A percentile compares a stretch with the other conserved stretches of the same genome.
Evolutionary conservation across 139 green algal genomes (phyloP).

Genomic region (Chlorella sp.): DNA sequence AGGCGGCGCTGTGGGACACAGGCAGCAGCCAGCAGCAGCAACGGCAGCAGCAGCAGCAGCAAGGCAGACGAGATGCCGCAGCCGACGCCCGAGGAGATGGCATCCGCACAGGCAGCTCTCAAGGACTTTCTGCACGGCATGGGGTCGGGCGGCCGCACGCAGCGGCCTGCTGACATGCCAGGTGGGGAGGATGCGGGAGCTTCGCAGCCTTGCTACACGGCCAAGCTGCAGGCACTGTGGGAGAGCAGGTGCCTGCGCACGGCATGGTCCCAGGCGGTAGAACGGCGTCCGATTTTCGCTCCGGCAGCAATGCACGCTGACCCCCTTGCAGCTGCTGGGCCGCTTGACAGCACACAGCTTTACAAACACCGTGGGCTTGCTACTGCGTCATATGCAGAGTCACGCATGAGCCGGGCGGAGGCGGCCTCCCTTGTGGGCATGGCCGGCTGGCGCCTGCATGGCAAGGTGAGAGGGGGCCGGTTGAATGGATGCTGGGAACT

Average conservation of each 20-base stretch:
- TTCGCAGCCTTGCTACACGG: neutral
- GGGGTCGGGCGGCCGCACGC: neutral
- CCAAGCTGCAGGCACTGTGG: too few relatives aligned
- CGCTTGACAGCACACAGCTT: neutral
- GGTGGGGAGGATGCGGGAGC: neutral
- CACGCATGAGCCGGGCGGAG: neutral
- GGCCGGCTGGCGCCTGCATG: constrained; percentile 73
- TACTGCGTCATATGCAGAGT: neutral
- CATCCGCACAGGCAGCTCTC: neutral
- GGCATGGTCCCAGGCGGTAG: too few relatives aligned
- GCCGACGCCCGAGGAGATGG: neutral
- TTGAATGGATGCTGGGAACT: too few relatives aligned
- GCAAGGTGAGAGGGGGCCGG: constrained; percentile 47
- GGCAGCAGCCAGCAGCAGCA: neutral
- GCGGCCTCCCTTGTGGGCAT: constrained; percentile 53
- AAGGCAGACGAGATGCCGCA: neutral
- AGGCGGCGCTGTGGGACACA: neutral
- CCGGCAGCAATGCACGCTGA: too few relatives aligned
- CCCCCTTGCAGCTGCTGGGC: neutral
- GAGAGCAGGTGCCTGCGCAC: too few relatives aligned
- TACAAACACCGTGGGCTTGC: neutral
- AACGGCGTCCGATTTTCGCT: too few relatives aligned
- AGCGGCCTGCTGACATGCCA: constrained; percentile 3
- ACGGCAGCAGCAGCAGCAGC: neutral
- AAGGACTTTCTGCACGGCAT: constrained; percentile 22